These are phyloP conservation scores for Fusarium mangiferae DNA, from an alignment of 2,329 filamentous ascomycete genomes.

Conservation along the genomic window DNA sequence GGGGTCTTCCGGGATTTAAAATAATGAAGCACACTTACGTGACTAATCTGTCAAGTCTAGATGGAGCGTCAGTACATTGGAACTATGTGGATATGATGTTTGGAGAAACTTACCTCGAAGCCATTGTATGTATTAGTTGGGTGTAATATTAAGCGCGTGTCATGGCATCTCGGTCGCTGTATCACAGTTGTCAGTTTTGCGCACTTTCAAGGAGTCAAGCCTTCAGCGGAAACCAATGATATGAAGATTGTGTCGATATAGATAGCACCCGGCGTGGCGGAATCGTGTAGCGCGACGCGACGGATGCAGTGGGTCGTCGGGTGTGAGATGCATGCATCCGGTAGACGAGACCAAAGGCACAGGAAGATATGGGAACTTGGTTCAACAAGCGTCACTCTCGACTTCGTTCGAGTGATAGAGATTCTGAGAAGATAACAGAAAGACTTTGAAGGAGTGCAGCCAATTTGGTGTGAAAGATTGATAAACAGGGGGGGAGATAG, in stretches of 20 bases:
- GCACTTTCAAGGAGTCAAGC: neutral
- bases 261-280: constrained; percentile 39
- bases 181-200: constrained; percentile 24
- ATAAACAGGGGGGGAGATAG: constrained; percentile 10
- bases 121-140: constrained; percentile 59
- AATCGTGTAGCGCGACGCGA: constrained; percentile 46
- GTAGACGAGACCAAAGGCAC: constrained; percentile 6
- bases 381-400: constrained; percentile 22
- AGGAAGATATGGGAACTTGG: constrained; percentile 3
- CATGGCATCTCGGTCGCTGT: constrained; percentile 45
- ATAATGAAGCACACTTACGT: constrained; percentile 70
- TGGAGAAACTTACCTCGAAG: constrained; percentile 60
- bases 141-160: constrained; percentile 33
- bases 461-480: constrained; percentile 16
- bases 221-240: constrained; percentile 12
- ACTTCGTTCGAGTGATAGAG: constrained; percentile 1
- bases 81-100: neutral
- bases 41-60: constrained; percentile 84
- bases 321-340: constrained; percentile 43
- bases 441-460: neutral
- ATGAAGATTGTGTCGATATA: constrained; percentile 23
- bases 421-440: constrained; percentile 3
- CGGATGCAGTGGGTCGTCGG: constrained; percentile 40
- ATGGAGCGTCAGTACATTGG: constrained; percentile 19
- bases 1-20: neutral